Conservation (phyloP, 768 basidiomycete genomes). For the Brasilioporus rufonigricans region DNA sequence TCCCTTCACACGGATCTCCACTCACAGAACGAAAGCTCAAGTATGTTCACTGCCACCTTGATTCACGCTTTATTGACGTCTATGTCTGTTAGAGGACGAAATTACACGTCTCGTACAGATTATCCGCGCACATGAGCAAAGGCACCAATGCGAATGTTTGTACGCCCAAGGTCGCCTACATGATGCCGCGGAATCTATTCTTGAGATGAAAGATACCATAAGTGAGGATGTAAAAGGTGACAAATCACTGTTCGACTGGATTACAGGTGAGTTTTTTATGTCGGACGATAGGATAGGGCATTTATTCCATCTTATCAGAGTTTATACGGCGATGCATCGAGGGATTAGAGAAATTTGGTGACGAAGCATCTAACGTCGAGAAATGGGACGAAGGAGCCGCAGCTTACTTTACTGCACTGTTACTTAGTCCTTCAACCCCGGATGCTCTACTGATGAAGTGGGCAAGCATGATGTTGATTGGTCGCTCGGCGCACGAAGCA, state of each 20-base stretch:
- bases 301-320: neutral
- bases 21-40: neutral
- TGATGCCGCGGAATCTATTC: neutral
- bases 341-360: neutral
- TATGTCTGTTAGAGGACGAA: neutral
- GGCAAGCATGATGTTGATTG: too few species aligned
- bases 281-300: neutral
- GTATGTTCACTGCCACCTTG: neutral
- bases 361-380: too few species aligned
- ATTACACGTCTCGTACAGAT: neutral
- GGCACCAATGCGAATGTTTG: neutral
- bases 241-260: neutral
- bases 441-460: too few species aligned
- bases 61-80: neutral
- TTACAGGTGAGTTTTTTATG: neutral
- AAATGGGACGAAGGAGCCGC: too few species aligned
- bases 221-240: too few species aligned
- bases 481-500: too few species aligned
- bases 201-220: neutral
- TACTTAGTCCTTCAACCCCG: too few species aligned
- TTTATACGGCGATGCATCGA: neutral
- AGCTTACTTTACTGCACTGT: too few species aligned
- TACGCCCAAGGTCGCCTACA: neutral
- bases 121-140: too few species aligned
- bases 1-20: too few species aligned